phyloP scores from a whole-genome alignment of 1,284 basidiomycete genomes.

The Wallemia mellicola region DNA sequence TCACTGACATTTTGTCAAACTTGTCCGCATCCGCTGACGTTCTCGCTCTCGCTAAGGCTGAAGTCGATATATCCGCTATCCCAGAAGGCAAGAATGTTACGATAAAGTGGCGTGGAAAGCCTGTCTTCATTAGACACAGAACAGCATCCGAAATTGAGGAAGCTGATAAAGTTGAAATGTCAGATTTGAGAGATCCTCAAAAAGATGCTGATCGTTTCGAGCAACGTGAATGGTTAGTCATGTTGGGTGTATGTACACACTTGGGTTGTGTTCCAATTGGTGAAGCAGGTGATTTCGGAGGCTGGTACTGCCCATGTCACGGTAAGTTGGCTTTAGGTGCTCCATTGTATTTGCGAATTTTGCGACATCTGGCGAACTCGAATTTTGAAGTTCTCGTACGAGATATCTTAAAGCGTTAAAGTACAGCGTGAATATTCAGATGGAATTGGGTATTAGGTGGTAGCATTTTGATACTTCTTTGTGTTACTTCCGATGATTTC shows the following conservation, averaged over 20 bases:
- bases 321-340: too few relatives aligned
- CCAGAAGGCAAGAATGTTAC: constrained; percentile 95
- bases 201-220: constrained; percentile 61
- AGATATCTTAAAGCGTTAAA: too few relatives aligned
- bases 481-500: too few relatives aligned
- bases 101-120: constrained; percentile 99
- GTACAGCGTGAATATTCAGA: too few relatives aligned
- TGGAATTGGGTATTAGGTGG: too few relatives aligned
- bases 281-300: constrained; percentile 90
- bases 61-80: constrained; percentile 67
- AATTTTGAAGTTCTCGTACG: too few relatives aligned
- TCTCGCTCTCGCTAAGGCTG: constrained; percentile 88
- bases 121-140: constrained; percentile 94
- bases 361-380: too few relatives aligned
- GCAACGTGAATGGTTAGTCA: constrained; percentile 93
- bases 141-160: constrained; percentile 78
- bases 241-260: constrained; percentile 96
- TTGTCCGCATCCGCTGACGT: constrained; percentile 96
- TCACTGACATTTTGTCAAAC: constrained; percentile 78
- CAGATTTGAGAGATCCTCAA: constrained; percentile 71
- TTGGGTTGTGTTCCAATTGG: constrained; percentile 91
- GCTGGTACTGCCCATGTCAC: constrained; percentile 97
- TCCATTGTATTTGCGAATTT: too few relatives aligned
- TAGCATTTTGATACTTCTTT: too few relatives aligned
- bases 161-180: constrained; percentile 59